These are phyloP conservation scores for Pulicaria dysenterica DNA, from an alignment of 129 eudicot species.

Conservation along the genomic window DNA sequence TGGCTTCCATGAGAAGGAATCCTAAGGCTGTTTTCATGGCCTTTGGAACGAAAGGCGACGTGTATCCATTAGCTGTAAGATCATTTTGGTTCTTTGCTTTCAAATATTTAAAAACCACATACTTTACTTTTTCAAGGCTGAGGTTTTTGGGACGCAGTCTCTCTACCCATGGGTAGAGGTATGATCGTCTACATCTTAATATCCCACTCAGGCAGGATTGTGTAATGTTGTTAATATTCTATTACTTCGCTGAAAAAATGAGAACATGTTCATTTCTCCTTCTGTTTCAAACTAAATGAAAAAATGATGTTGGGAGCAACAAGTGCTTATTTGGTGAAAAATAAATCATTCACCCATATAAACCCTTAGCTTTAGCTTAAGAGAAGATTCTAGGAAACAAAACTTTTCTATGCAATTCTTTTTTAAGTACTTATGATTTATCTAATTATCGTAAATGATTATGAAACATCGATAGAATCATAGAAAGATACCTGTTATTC, in stretches of 20 bases:
- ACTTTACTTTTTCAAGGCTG: not conserved
- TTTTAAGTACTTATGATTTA: not conserved
- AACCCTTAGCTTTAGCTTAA: not conserved
- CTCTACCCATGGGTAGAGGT: too few relatives aligned
- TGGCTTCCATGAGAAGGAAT: constrained; percentile 30
- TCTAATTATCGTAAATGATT: not conserved
- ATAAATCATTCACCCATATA: constrained; percentile 18
- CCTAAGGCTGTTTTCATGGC: constrained; percentile 91
- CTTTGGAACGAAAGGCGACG: constrained; percentile 97
- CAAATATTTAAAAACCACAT: constrained; percentile 5
- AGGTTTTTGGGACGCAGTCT: too few relatives aligned
- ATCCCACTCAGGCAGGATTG: too few relatives aligned
- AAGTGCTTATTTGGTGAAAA: constrained; percentile 10
- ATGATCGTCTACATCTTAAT: too few relatives aligned
- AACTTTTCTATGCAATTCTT: constrained; percentile 8
- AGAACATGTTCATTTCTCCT: constrained; percentile 9
- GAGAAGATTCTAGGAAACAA: constrained; percentile 9
- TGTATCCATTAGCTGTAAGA: constrained; percentile 75
- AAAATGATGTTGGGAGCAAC: constrained; percentile 5
- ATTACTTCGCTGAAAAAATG: constrained; percentile 2
- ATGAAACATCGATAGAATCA: constrained; percentile 11
- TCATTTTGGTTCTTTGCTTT: not conserved
- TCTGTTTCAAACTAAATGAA: constrained; percentile 5
- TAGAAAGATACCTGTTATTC: constrained; percentile 15
- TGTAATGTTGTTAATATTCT: too few relatives aligned